Conservation (phyloP, 805 yeast genomes). For the Candida hungchunana region DNA sequence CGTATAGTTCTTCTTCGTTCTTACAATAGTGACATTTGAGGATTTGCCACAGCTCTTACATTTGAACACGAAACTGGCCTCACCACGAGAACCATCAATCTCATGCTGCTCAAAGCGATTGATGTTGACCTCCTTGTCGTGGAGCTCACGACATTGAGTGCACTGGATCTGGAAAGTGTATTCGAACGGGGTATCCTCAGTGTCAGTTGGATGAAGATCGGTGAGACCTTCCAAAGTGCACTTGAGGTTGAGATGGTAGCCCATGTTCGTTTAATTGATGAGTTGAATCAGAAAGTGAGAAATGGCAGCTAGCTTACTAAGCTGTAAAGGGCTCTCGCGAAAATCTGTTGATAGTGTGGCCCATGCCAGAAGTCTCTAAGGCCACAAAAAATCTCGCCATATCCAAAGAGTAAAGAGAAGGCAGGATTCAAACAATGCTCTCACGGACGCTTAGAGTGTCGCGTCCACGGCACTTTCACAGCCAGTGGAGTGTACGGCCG, state of each 20-base stretch:
- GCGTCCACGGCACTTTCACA: too few species aligned
- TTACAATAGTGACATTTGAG: slow-evolving; percentile 23
- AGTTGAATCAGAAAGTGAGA: too few species aligned
- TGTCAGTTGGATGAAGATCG: slow-evolving; percentile 54
- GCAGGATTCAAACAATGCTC: too few species aligned
- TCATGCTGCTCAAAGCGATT: slow-evolving; percentile 64
- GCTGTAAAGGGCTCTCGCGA: too few species aligned
- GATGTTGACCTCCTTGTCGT: slow-evolving; percentile 65
- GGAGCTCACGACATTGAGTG: slow-evolving; percentile 72
- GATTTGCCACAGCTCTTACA: slow-evolving; percentile 57
- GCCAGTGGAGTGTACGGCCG: too few species aligned
- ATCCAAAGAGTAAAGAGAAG: too few species aligned
- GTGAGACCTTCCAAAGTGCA: slow-evolving; percentile 36
- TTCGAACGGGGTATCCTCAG: slow-evolving; percentile 58
- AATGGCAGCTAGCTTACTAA: too few species aligned
- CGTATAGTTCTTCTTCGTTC: slow-evolving; percentile 20
- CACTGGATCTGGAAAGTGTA: slow-evolving; percentile 74
- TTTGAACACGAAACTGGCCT: slow-evolving; percentile 75
- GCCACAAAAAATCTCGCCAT: too few species aligned
- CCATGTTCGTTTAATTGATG: too few species aligned
- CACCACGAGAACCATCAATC: slow-evolving; percentile 69
- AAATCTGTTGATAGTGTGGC: too few species aligned
- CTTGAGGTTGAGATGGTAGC: slow-evolving; percentile 27
- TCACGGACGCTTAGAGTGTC: too few species aligned
- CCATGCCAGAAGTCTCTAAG: too few species aligned